Conservation (phyloP, 345 rosid species). For the Salix suchowensis region DNA sequence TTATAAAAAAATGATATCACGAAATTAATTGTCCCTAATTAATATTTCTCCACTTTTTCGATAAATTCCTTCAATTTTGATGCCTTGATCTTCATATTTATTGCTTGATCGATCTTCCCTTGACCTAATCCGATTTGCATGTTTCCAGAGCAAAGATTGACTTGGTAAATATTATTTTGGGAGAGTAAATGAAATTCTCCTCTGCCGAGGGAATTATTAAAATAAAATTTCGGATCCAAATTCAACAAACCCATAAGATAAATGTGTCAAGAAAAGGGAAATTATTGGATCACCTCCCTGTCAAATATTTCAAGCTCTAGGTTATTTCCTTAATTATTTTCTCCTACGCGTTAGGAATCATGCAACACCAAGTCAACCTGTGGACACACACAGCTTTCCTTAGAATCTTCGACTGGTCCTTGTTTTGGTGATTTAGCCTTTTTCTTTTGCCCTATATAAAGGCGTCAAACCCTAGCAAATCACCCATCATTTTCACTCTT, state of each 20-base stretch:
- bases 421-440: neutral
- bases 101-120: neutral
- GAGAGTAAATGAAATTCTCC: neutral
- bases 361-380: neutral
- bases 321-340: neutral
- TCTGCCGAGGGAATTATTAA: neutral
- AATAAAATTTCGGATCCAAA: neutral
- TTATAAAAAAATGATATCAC: neutral
- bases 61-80: neutral
- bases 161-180: neutral
- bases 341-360: neutral
- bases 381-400: neutral
- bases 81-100: neutral
- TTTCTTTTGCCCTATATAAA: neutral
- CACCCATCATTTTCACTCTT: neutral
- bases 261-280: neutral
- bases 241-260: neutral
- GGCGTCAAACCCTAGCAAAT: neutral
- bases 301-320: neutral
- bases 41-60: neutral
- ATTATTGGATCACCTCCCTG: neutral
- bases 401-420: neutral
- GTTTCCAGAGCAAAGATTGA: neutral
- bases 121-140: neutral
- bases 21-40: neutral